phyloP scores from a whole-genome alignment of 2,329 filamentous ascomycete genomes.

The Coniochaeta pulveracea region DNA sequence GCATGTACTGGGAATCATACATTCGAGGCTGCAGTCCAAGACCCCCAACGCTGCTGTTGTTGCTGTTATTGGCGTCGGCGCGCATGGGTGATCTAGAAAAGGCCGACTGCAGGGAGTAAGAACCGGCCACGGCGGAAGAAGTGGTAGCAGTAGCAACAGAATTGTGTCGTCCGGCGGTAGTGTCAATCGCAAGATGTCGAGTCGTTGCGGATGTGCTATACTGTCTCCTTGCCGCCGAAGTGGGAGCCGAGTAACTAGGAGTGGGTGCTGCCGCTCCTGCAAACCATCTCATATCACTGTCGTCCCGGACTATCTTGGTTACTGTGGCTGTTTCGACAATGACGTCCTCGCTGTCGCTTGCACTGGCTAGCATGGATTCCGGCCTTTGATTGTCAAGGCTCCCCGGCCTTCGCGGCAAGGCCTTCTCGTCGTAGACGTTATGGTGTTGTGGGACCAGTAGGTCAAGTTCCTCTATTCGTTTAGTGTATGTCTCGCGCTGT shows the following conservation, averaged over 20 bases:
- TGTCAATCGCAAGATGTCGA: conserved; percentile 10
- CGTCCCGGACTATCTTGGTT: conserved; percentile 36
- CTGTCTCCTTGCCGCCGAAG: conserved; percentile 13
- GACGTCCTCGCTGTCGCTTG: conserved; percentile 29
- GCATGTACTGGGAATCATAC: conserved; percentile 52
- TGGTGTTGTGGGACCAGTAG: conserved; percentile 50
- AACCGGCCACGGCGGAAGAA: conserved; percentile 17
- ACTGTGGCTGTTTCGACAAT: conserved; percentile 41
- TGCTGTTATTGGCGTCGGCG: conserved; percentile 11
- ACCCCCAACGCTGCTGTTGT: no score
- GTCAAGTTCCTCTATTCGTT: conserved; percentile 76
- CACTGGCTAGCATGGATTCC: conserved; percentile 5
- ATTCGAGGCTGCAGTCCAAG: conserved; percentile 35
- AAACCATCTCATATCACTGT: conserved; percentile 10
- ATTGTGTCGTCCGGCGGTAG: no score
- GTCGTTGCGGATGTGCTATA: conserved; percentile 11
- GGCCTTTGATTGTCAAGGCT: conserved; percentile 50
- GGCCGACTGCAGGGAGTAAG: conserved; percentile 35
- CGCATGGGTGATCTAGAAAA: conserved; percentile 36
- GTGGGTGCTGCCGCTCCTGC: conserved; percentile 10
- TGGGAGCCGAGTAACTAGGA: conserved; percentile 16
- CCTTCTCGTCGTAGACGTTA: conserved; percentile 56
- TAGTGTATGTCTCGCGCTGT: conserved; percentile 80
- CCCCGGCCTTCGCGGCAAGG: conserved; percentile 59
- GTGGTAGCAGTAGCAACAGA: conserved; percentile 15